Conservation (phyloP, 2,329 filamentous ascomycete species). For the Colletotrichum caudatum region DNA sequence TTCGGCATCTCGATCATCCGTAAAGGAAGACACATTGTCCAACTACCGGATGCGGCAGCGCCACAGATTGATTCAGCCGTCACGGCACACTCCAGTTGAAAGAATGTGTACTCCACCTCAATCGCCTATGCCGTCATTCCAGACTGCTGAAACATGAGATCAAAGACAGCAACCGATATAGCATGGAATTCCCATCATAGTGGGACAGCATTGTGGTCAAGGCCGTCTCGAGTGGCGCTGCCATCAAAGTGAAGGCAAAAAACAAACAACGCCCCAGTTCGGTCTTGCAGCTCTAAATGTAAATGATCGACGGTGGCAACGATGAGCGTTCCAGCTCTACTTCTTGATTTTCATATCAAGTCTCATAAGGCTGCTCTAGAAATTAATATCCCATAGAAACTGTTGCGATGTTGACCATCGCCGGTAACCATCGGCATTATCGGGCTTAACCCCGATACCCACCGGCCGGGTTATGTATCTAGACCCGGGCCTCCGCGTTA, state of each 20-base stretch:
- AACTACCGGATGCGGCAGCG: slow-evolving; percentile 26
- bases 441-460: too few species aligned
- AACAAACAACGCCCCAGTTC: neutral
- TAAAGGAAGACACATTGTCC: neutral
- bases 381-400: too few species aligned
- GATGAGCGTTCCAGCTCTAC: neutral
- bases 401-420: too few species aligned
- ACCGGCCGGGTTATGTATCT: too few species aligned
- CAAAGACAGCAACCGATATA: neutral
- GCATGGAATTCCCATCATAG: too few species aligned
- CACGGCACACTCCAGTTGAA: neutral
- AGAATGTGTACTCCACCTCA: neutral
- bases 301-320: neutral
- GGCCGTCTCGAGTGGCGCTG: neutral
- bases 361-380: neutral
- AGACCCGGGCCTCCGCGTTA: too few species aligned
- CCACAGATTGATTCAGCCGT: slow-evolving; percentile 9
- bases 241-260: too few species aligned
- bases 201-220: neutral
- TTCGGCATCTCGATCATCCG: neutral
- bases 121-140: neutral
- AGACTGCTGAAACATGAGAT: neutral
- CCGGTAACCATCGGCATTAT: too few species aligned
- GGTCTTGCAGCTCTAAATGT: neutral
- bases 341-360: neutral